These are phyloP conservation scores for Moesziomyces aphidis DNA, from an alignment of 1,284 basidiomycete genomes.

Conservation along the genomic window DNA sequence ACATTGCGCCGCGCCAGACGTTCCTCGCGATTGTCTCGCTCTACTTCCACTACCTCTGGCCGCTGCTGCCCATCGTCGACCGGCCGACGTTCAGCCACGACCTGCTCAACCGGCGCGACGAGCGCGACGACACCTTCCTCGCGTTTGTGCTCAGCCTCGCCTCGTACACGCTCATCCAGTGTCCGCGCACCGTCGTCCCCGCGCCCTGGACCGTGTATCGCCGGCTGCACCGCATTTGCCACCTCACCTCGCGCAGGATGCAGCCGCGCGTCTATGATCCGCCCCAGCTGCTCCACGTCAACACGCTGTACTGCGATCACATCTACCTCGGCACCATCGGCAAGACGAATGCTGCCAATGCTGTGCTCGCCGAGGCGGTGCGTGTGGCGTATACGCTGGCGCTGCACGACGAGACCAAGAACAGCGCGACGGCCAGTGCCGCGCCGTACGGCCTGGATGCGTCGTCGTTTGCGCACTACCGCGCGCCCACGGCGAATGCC, in stretches of 20 bases:
- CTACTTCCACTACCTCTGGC: slow-evolving; percentile 56
- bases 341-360: slow-evolving; percentile 49
- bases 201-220: slow-evolving; percentile 48
- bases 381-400: slow-evolving; percentile 45
- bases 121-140: slow-evolving; percentile 45
- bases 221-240: slow-evolving; percentile 54
- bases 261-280: slow-evolving; percentile 48
- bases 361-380: slow-evolving; percentile 52
- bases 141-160: slow-evolving; percentile 53
- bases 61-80: slow-evolving; percentile 51
- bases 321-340: slow-evolving; percentile 55
- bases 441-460: slow-evolving; percentile 23
- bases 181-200: slow-evolving; percentile 46
- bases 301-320: slow-evolving; percentile 57
- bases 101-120: slow-evolving; percentile 49
- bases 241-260: slow-evolving; percentile 48
- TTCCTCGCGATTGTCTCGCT: slow-evolving; percentile 50
- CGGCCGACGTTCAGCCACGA: slow-evolving; percentile 50
- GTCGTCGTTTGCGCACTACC: slow-evolving; percentile 18
- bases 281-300: slow-evolving; percentile 48
- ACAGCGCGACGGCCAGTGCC: slow-evolving; percentile 6
- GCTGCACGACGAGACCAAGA: slow-evolving; percentile 46
- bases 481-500: slow-evolving; percentile 17
- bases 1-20: slow-evolving; percentile 53
- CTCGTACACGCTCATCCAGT: slow-evolving; percentile 54